Percentiles rank a stretch among this genome's conserved stretches.
Conservation (phyloP, 352 stramenopile species). For the Globisporangium middletonii region DNA sequence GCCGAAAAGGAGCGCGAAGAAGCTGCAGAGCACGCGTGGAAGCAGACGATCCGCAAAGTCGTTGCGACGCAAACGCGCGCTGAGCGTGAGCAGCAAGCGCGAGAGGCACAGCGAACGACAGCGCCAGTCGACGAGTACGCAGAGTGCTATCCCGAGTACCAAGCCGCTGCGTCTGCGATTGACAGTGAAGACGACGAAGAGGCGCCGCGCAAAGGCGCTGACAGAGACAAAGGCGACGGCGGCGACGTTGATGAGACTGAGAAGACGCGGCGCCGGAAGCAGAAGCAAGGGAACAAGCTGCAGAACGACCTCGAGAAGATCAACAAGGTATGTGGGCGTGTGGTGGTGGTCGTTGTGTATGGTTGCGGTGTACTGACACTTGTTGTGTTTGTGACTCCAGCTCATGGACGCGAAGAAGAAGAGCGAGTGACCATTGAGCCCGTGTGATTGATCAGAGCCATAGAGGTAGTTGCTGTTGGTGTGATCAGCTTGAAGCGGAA, state of each 20-base stretch:
- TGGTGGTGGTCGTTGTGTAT: neutral
- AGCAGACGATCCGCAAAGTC: slow-evolving; percentile 51
- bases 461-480: too few relatives aligned
- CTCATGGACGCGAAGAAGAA: slow-evolving; percentile 25
- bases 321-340: slow-evolving; percentile 41
- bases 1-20: slow-evolving; percentile 34
- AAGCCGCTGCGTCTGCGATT: slow-evolving; percentile 24
- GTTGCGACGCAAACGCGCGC: slow-evolving; percentile 34
- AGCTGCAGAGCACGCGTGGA: slow-evolving; percentile 44
- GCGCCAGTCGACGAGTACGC: slow-evolving; percentile 43
- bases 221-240: slow-evolving; percentile 11
- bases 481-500: too few relatives aligned
- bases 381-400: slow-evolving; percentile 7
- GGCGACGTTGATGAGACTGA: slow-evolving; percentile 19
- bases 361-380: neutral
- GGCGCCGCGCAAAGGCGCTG: slow-evolving; percentile 15
- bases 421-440: neutral
- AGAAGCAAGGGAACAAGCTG: slow-evolving; percentile 65
- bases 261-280: slow-evolving; percentile 42
- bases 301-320: slow-evolving; percentile 70
- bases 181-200: slow-evolving; percentile 73
- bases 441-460: neutral
- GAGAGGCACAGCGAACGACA: slow-evolving; percentile 31
- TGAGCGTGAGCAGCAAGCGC: slow-evolving; percentile 33
- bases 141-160: slow-evolving; percentile 48